Evolutionary conservation across 139 green algal species (phyloP), one percentile per base, ranked within the genome.

Genomic region (Haematococcus lacustris): DNA sequence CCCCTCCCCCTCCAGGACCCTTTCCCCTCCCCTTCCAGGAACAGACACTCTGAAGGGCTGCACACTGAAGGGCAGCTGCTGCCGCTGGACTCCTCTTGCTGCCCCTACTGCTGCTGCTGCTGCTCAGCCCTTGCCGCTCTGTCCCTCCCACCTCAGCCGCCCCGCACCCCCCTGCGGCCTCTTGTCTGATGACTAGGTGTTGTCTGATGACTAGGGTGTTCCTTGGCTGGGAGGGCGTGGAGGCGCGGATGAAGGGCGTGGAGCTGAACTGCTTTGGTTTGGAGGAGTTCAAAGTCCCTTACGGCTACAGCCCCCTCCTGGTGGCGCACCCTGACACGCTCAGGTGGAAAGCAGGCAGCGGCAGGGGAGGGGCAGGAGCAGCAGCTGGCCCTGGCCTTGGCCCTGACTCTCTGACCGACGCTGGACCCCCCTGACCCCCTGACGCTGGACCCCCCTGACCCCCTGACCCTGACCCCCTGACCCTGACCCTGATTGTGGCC

Each of bases 191-290:
- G n/a, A n/a, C n/a, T n/a, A n/a, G n/a, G n/a, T n/a, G n/a, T n/a
- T n/a, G n/a, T n/a, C n/a, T n/a, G n/a, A n/a, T n/a, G n/a, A n/a
- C n/a, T n/a, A 64, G 53, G 91, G 82, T 97, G 4, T 97, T 97
- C 78, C 79, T 89, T 79, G 78, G 78, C 2, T 81, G 78, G 90
- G 92, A 97, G 73, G 92, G 92, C 51, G 78, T 96, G 25, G 79
- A 93, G 78, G 92, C 92, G 1, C 38, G 83, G 70, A 66, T 71
- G 1, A 76, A 81, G 39, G 91, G 91, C 0, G 75, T 93, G 34
- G 70, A 87, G 38, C 83, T 95, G 7, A 88, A 83, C 61, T 65
- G 53, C 0, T 96, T 96, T 66, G 76, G 47, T 5, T 75, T 96
- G 40, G 80, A 84, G 39, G 86, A 94, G 43, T 88, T 80, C 75